These are phyloP conservation scores for Exobasidium rhododendri DNA, from an alignment of 1,284 basidiomycete species.

Conservation along the genomic window DNA sequence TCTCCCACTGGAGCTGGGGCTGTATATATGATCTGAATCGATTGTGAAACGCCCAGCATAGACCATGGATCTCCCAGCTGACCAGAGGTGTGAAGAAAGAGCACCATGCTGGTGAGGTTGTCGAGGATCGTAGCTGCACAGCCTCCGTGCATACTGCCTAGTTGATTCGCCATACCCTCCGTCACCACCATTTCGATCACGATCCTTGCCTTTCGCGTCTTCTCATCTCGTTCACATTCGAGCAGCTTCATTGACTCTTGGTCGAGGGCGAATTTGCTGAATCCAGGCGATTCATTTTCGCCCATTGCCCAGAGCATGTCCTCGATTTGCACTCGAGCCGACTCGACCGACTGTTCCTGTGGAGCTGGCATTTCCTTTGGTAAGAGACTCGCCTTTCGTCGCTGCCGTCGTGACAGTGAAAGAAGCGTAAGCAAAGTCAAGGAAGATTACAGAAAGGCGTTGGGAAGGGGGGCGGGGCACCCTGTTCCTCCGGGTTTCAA, in stretches of 20 bases:
- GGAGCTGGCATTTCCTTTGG: background rate
- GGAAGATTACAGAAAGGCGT: too few species aligned
- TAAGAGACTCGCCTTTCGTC: too few species aligned
- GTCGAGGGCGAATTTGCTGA: conserved; percentile 12
- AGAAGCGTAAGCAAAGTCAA: too few species aligned
- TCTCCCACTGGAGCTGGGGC: conserved; percentile 34
- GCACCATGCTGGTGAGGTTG: conserved; percentile 33
- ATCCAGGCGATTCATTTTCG: conserved; percentile 13
- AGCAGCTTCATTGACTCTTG: conserved; percentile 4
- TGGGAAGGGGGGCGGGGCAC: too few species aligned
- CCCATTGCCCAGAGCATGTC: conserved; percentile 13
- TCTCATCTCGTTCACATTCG: conserved; percentile 5
- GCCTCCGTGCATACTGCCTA: conserved; percentile 44
- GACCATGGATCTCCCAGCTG: conserved; percentile 35
- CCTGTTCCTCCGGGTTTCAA: too few species aligned
- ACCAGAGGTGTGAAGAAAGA: conserved; percentile 35
- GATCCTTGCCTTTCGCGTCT: conserved; percentile 19
- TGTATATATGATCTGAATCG: conserved; percentile 44
- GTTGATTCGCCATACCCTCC: conserved; percentile 36
- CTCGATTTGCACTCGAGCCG: conserved; percentile 11
- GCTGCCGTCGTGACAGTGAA: too few species aligned
- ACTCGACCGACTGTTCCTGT: conserved; percentile 15
- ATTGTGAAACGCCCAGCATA: conserved; percentile 48
- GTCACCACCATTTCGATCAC: conserved; percentile 34
- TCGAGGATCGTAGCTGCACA: conserved; percentile 39